Base-by-base conservation (phyloP, 139 green algal species). In the Pseudopediastrum boryanum region DNA sequence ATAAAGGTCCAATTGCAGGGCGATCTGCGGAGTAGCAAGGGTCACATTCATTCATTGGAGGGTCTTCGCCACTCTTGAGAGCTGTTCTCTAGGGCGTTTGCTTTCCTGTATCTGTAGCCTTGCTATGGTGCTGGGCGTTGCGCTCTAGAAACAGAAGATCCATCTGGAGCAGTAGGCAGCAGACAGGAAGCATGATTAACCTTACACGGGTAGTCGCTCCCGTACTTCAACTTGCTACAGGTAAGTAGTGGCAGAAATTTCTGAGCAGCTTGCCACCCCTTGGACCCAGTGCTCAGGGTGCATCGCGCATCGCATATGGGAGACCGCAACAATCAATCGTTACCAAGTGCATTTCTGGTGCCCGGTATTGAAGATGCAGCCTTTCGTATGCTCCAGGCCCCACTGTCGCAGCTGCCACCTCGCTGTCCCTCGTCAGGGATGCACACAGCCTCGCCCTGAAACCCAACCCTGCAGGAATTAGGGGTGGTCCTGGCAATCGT, bases 401-500 rank as follows among this genome's bases (percentile, higher is more conserved):
- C n/a, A n/a, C n/a, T n/a, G n/a, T n/a, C n/a, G n/a, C n/a, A n/a
- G n/a, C n/a, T n/a, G n/a, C n/a, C n/a, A n/a, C n/a, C n/a, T n/a
- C n/a, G n/a, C n/a, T n/a, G n/a, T n/a, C n/a, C n/a, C n/a, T n/a
- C n/a, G n/a, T n/a, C n/a, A n/a, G n/a, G n/a, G n/a, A n/a, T n/a
- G n/a, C n/a, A n/a, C n/a, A n/a, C n/a, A n/a, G n/a, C 61, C 61
- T 77, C 21, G 69, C 69, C 2, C 23, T 77, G 31, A 29, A 46
- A 21, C 64, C 64, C 25, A 63, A 39, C 12, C 33, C 31, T 23
- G 43, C 61, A 21, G 61, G 61, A 2, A 36, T 74, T 43, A n/a
- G 42, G 16, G 64, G 41, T 13, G 92, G 92, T 2, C 73, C 87
- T 23, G 92, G 92, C 29, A 88, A 89, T 0, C 82, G 92, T 16